Percentiles rank a stretch among this genome's conserved stretches.
Conservation (phyloP, 768 basidiomycete species). For the Pulveroboletus frians region DNA sequence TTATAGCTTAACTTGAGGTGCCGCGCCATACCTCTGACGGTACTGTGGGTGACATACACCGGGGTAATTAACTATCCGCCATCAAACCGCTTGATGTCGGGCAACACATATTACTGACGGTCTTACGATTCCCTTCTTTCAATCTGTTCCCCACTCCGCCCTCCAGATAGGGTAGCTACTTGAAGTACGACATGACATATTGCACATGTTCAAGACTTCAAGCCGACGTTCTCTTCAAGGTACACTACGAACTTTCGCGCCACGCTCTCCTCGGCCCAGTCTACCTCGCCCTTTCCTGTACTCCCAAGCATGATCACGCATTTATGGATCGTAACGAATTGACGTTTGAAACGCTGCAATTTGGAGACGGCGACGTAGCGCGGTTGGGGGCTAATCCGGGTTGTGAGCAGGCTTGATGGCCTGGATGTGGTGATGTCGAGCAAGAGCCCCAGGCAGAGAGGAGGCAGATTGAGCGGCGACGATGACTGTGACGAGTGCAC, state of each 20-base stretch:
- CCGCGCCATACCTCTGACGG: too few species aligned
- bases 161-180: too few species aligned
- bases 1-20: too few species aligned
- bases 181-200: background rate
- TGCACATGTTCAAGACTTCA: constrained; percentile 31
- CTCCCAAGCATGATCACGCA: constrained; percentile 82
- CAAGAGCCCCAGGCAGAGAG: constrained; percentile 37
- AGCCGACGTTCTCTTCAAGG: constrained; percentile 58
- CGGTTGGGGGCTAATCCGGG: constrained; percentile 58
- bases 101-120: too few species aligned
- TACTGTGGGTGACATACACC: too few species aligned
- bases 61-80: too few species aligned
- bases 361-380: constrained; percentile 79
- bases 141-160: too few species aligned
- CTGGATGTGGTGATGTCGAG: constrained; percentile 38
- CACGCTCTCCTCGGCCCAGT: constrained; percentile 72
- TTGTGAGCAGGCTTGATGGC: constrained; percentile 30
- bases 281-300: constrained; percentile 68
- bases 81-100: too few species aligned
- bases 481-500: constrained; percentile 65
- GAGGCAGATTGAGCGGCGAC: constrained; percentile 57
- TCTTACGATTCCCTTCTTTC: too few species aligned
- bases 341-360: constrained; percentile 83
- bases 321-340: constrained; percentile 86
- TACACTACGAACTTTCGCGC: constrained; percentile 64